Percentiles rank a stretch among this genome's conserved stretches.
phyloP scores from a whole-genome alignment of 139 green algal genomes.

The Chlamydomonas incerta region DNA sequence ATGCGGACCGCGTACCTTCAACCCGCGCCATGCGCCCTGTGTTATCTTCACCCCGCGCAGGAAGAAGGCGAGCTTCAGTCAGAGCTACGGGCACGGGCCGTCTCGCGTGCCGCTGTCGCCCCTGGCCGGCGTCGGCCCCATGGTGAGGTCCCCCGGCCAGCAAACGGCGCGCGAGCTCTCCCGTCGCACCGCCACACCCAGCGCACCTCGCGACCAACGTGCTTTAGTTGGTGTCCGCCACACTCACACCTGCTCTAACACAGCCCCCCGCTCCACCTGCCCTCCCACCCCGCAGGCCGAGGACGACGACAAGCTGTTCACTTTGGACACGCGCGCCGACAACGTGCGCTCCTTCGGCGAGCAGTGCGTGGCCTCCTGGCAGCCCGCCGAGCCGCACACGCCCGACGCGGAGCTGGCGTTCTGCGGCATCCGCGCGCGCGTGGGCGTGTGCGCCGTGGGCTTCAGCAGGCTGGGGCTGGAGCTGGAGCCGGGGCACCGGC shows the following conservation, averaged over 20 bases:
- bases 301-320: slow-evolving; percentile 32
- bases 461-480: neutral
- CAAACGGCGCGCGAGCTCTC: no score
- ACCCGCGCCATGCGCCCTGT: neutral
- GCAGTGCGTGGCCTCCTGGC: slow-evolving; percentile 30
- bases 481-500: neutral
- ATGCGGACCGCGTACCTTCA: no score
- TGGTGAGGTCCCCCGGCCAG: neutral
- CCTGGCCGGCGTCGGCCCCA: neutral
- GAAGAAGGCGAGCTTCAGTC: slow-evolving; percentile 14
- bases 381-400: neutral
- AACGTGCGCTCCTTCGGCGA: slow-evolving; percentile 36
- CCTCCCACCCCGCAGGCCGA: neutral
- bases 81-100: neutral
- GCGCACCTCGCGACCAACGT: no score
- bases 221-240: no score
- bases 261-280: no score
- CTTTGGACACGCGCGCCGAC: neutral
- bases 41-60: neutral
- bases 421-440: slow-evolving; percentile 30
- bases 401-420: slow-evolving; percentile 10
- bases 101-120: neutral
- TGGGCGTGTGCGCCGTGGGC: slow-evolving; percentile 32
- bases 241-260: no score
- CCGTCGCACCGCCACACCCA: no score